Evolutionary conservation across 148 eudicot species (phyloP).

Genomic region (Salicornia ramosissima): DNA sequence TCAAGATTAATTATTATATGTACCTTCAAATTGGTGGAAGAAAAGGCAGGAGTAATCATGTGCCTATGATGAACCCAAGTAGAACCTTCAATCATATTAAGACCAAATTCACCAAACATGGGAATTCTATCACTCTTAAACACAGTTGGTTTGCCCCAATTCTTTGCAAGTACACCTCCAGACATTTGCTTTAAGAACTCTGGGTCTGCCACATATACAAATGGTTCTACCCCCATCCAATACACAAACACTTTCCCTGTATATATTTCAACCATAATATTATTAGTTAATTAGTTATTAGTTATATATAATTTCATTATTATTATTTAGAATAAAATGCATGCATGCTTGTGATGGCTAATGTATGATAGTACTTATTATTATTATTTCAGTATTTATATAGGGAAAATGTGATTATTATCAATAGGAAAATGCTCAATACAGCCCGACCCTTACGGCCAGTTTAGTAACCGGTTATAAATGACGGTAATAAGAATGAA

Average conservation of each 20-base stretch:
- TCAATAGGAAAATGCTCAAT: too few relatives aligned
- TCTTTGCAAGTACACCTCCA: conserved; percentile 53
- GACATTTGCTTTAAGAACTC: conserved; percentile 70
- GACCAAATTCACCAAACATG: conserved; percentile 82
- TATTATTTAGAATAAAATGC: too few relatives aligned
- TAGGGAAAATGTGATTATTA: too few relatives aligned
- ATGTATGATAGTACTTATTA: too few relatives aligned
- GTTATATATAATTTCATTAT: too few relatives aligned
- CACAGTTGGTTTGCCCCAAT: conserved; percentile 89
- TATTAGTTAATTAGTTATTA: background rate
- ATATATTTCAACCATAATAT: background rate
- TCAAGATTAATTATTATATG: background rate
- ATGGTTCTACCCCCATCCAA: conserved; percentile 97
- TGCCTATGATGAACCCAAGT: conserved; percentile 88
- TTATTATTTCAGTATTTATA: too few relatives aligned
- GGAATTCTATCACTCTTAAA: conserved; percentile 70
- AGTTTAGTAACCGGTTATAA: too few relatives aligned
- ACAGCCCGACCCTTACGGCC: too few relatives aligned
- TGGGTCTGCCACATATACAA: conserved; percentile 82
- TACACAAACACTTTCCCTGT: conserved; percentile 84
- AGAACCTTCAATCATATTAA: conserved; percentile 70
- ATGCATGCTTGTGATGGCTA: too few relatives aligned
- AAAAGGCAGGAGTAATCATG: conserved; percentile 78
- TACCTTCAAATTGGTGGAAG: conserved; percentile 78
- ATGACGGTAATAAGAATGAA: too few relatives aligned